Base-by-base conservation (phyloP, 1,139 yeast genomes). In the Candida sp. region DNA sequence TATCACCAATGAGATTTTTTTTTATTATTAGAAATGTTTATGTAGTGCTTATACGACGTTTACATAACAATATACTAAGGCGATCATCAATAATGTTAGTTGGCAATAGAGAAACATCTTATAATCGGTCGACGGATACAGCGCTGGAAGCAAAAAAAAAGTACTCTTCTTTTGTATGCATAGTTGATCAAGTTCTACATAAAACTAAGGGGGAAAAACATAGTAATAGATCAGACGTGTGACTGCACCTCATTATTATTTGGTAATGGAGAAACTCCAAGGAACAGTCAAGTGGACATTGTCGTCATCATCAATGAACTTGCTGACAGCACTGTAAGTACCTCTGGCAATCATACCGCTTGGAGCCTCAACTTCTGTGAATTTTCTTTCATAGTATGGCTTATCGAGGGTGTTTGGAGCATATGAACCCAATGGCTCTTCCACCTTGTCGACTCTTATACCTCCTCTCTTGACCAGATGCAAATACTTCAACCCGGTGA, bases 311-410 rank as follows among this genome's bases (percentile, higher is more conserved):
- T 93, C 98, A 47, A 90, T 79, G 63, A 92, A 92, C 69, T 88
- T 89, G 27, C 96, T 86, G 40, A 83, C 78, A 23, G 96, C 96
- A 47, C 86, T 82, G 72, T 90, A 93, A 51, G 83, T 79, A 44
- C 98, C 97, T 69, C 98, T 83, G 3, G 96, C 97, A 59, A 93
- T 72, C 69, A 92, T 71, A 1, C 98, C 98, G 47, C 90, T 80
- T 37, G 98, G 98, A 12, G 97, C 98, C 68, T 91, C 97, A 54
- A 90, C 93, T 64, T 87, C 96, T n/a, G 87, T 83, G 57, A 92
- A 80, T 42, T 78, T 78, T 58, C 85, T 90, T 65, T 86, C 94
- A 68, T 93, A 92, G 63, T 68, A 86, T 7, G 96, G 97, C 65
- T 87, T 90, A 44, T 84, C 90, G 52, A 74, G 76, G n/a, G 97